These are phyloP conservation scores for Cornus controversa DNA, from an alignment of 148 eudicot species.

Conservation along the genomic window DNA sequence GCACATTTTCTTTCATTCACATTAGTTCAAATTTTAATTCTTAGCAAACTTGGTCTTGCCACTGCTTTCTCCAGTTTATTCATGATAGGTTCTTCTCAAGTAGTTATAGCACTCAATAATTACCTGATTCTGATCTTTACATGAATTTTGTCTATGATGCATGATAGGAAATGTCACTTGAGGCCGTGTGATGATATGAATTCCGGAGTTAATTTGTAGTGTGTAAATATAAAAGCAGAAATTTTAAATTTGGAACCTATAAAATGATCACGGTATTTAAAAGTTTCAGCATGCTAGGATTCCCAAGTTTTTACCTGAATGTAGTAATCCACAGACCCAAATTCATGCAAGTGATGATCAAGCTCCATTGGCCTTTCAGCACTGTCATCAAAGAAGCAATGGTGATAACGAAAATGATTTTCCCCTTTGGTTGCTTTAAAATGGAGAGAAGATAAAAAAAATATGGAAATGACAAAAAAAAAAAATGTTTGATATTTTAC, in stretches of 20 bases:
- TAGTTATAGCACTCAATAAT: not conserved
- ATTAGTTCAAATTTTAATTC: not conserved
- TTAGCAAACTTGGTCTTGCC: not conserved
- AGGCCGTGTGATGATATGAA: not conserved
- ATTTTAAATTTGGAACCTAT: not conserved
- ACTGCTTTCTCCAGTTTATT: not conserved
- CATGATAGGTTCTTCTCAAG: not conserved
- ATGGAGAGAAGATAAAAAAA: not conserved
- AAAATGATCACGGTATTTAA: not conserved
- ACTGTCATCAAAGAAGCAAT: slow-evolving; percentile 40
- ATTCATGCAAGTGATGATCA: slow-evolving; percentile 82
- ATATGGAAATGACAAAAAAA: not conserved
- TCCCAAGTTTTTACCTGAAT: slow-evolving; percentile 50
- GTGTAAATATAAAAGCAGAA: not conserved
- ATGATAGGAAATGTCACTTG: not conserved
- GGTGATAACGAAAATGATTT: not conserved
- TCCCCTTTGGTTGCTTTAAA: not conserved
- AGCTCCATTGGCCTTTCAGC: slow-evolving; percentile 58
- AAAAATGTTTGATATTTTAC: not conserved
- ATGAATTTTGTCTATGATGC: not conserved
- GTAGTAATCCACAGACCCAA: slow-evolving; percentile 89
- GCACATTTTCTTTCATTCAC: not conserved
- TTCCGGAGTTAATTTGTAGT: not conserved
- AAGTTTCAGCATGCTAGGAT: not conserved
- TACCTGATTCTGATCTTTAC: not conserved